These are phyloP conservation scores for Protea cynaroides DNA, from an alignment of 164 flowering plant genomes.

Conservation along the genomic window DNA sequence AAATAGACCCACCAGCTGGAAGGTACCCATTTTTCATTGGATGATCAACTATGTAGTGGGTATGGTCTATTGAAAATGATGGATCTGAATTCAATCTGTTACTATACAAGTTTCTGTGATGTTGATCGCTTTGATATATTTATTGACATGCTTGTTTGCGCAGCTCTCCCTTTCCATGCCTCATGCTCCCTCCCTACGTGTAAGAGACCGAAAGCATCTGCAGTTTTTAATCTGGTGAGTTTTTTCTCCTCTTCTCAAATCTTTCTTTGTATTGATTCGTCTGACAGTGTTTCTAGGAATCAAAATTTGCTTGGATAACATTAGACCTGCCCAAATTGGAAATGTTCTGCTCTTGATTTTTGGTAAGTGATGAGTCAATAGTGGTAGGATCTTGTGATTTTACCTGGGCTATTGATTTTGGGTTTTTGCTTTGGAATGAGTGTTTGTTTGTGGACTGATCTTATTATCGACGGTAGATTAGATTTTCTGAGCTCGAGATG, in stretches of 20 bases:
- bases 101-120: not conserved
- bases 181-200: not conserved
- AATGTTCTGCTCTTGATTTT: not conserved
- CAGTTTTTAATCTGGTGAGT: conserved; percentile 28
- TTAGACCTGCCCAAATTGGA: not conserved
- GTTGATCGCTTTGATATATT: not conserved
- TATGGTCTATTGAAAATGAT: not conserved
- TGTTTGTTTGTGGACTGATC: conserved; percentile 5
- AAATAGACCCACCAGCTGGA: not conserved
- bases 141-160: not conserved
- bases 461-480: not conserved
- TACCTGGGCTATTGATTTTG: not conserved
- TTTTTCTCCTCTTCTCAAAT: not conserved
- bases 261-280: conserved; percentile 1
- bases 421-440: not conserved
- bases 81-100: not conserved
- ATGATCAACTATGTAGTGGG: not conserved
- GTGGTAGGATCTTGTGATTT: not conserved
- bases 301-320: not conserved
- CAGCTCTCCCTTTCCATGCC: not conserved
- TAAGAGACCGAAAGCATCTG: conserved; percentile 3
- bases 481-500: not conserved
- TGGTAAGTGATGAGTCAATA: not conserved
- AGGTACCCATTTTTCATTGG: not conserved
- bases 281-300: not conserved